A percentile compares a stretch with the other conserved stretches of the same genome.
Evolutionary conservation across 2,329 filamentous ascomycete genomes (phyloP).

Genomic region (Penicillium corylophilum): DNA sequence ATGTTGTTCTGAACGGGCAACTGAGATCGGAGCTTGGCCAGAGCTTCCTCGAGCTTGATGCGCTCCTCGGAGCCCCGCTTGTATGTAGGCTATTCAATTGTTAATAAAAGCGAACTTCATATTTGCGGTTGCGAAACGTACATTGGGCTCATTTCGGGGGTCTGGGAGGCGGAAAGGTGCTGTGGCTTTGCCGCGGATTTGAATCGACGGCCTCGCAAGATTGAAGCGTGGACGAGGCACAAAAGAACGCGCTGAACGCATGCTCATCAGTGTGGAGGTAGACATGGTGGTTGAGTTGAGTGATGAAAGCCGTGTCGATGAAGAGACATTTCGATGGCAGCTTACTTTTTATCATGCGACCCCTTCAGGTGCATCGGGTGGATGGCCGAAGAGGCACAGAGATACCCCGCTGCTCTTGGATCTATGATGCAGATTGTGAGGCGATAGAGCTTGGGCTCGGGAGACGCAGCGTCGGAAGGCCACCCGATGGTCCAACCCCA

Average conservation of each 20-base stretch:
- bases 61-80: conserved; percentile 35
- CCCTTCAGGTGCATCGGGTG: conserved; percentile 3
- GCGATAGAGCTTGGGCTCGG: neutral
- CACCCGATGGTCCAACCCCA: conserved; percentile 4
- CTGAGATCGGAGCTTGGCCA: conserved; percentile 32
- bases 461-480: conserved; percentile 5
- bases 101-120: neutral
- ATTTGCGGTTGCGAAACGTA: conserved; percentile 13
- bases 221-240: conserved; percentile 13
- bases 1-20: conserved; percentile 34
- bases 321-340: conserved; percentile 1
- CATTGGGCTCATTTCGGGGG: conserved; percentile 38
- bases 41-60: conserved; percentile 31
- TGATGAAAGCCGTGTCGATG: neutral
- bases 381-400: conserved; percentile 4
- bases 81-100: neutral
- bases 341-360: conserved; percentile 4
- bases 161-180: conserved; percentile 32
- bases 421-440: conserved; percentile 5
- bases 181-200: conserved; percentile 26
- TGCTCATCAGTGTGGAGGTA: conserved; percentile 16
- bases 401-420: conserved; percentile 8
- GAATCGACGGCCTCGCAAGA: conserved; percentile 9
- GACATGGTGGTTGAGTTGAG: conserved; percentile 11
- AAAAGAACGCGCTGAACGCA: conserved; percentile 16